Evolutionary conservation across 1,284 basidiomycete genomes (phyloP), one percentile per base, ranked within the genome.

Genomic region (Omphalotus olearius): DNA sequence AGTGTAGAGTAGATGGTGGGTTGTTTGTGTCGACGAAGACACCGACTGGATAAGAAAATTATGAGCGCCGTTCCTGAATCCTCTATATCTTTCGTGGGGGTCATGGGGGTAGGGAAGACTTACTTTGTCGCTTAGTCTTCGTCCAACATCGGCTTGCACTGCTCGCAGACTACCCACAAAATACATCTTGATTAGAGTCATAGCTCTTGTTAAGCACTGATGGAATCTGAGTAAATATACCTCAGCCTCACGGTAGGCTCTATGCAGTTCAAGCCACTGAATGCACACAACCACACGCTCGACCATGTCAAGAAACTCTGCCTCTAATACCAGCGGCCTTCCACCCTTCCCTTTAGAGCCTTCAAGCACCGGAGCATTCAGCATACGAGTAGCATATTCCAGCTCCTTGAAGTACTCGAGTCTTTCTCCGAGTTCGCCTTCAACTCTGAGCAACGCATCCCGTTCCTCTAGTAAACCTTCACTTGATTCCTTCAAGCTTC

Each of bases 141-240:
- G 85, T 1, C 79, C 78, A 11, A 94, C 79, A 59, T 96, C 91
- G 18, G 80, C 69, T 1, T 85, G 82, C 10, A 94, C 74, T 1
- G 85, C 81, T 50, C 85, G 78, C 10, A 97, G 73, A 1, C 88
- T 85, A 3, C 88, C 86, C 18, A 94, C 84, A 61, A 96, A 95
- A 69, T 88, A 93, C 81, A 97, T 92, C 65, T 91, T 94, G 71
- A 97, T 92, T 47, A 98, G 76, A 0, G 93, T 96, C 93, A 97
- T 96, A 18, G 92, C 90, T 33, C 94, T 83, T 0, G 91, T 95
- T 79, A 97, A 85, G 67, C 94, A 97, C 69, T 97, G 94, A 62
- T 95, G 93, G 69, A 94, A 97, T 20, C 94, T 84, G 17, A 98
- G 76, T 7, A 96, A 74, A 65, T 96, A 97, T 16, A 97, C 74